Percentiles rank a stretch among this genome's conserved stretches.
Evolutionary conservation across 805 yeast species (phyloP).

Genomic region (Candida cerambycidarum): DNA sequence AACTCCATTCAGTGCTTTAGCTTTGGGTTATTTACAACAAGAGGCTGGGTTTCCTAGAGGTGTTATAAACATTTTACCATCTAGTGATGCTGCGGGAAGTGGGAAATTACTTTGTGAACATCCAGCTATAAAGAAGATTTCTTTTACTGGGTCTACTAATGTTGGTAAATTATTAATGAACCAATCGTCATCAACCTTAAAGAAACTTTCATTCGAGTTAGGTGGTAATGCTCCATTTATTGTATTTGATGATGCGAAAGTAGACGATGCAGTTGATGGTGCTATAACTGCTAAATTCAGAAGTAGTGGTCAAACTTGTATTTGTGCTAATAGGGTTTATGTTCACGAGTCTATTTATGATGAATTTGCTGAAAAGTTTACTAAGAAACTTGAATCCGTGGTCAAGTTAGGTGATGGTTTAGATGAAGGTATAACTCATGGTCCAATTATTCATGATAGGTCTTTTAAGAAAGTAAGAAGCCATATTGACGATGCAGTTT

Average conservation of each 20-base stretch:
- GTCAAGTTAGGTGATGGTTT: conserved; percentile 65
- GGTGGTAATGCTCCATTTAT: conserved; percentile 71
- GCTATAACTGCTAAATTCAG: conserved; percentile 58
- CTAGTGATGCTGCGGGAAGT: conserved; percentile 44
- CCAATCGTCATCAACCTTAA: conserved; percentile 56
- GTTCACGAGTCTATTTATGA: conserved; percentile 54
- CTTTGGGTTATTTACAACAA: conserved; percentile 57
- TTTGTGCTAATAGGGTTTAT: conserved; percentile 60
- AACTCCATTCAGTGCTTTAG: conserved; percentile 73
- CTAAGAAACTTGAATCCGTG: conserved; percentile 31
- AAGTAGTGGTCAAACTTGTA: conserved; percentile 66
- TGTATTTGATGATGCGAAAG: conserved; percentile 59
- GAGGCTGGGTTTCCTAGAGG: conserved; percentile 76
- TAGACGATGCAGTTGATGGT: conserved; percentile 54
- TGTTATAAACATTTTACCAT: conserved; percentile 61
- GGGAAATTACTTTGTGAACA: conserved; percentile 55
- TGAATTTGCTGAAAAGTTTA: conserved; percentile 45
- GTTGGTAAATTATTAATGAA: conserved; percentile 62
- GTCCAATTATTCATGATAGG: conserved; percentile 67
- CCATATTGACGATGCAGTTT: conserved; percentile 66
- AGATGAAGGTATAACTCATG: conserved; percentile 60
- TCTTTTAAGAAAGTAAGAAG: conserved; percentile 60
- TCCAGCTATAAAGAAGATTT: conserved; percentile 49
- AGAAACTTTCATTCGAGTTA: conserved; percentile 60
- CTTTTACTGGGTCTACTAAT: conserved; percentile 65